These are phyloP conservation scores for Coemansia sp. DNA, from an alignment of 192 early-diverging fungal genomes.

Conservation along the genomic window DNA sequence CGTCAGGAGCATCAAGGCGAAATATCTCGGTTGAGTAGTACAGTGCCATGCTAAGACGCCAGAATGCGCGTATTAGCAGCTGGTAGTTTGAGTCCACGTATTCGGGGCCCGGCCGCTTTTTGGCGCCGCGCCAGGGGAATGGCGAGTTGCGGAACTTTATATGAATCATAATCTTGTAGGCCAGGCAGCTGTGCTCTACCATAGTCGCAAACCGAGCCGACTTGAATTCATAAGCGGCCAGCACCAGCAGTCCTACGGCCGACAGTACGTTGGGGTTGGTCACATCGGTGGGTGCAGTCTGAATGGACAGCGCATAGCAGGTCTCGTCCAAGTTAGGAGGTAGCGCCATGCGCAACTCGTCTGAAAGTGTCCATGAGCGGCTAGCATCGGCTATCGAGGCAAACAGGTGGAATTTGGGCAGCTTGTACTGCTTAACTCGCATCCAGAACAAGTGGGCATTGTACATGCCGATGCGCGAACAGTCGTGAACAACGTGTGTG, in stretches of 20 bases:
- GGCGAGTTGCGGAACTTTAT: slow-evolving; percentile 45
- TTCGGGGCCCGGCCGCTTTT: slow-evolving; percentile 8
- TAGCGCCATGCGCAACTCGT: slow-evolving; percentile 43
- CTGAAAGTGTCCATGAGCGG: slow-evolving; percentile 51
- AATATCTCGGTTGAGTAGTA: slow-evolving; percentile 52
- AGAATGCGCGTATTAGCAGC: slow-evolving; percentile 45
- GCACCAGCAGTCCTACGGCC: slow-evolving; percentile 32
- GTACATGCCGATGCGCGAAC: slow-evolving; percentile 51
- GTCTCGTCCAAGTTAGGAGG: slow-evolving; percentile 49
- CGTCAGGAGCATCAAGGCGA: slow-evolving; percentile 48
- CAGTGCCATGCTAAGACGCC: slow-evolving; percentile 41
- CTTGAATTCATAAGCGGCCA: slow-evolving; percentile 53
- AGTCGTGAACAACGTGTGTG: slow-evolving; percentile 51
- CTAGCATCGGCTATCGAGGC: slow-evolving; percentile 50
- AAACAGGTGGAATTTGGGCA: slow-evolving; percentile 45
- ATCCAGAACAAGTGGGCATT: slow-evolving; percentile 49
- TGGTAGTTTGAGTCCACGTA: slow-evolving; percentile 51
- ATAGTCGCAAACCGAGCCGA: slow-evolving; percentile 52
- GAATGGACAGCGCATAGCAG: slow-evolving; percentile 44
- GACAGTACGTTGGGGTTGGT: slow-evolving; percentile 21
- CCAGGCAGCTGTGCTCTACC: slow-evolving; percentile 50
- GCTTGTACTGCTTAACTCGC: slow-evolving; percentile 42
- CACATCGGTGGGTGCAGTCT: slow-evolving; percentile 18
- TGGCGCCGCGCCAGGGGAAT: slow-evolving; percentile 49
- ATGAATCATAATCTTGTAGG: slow-evolving; percentile 45